Conservation (phyloP, 208 protist species). For the Crithidia sp. region DNA sequence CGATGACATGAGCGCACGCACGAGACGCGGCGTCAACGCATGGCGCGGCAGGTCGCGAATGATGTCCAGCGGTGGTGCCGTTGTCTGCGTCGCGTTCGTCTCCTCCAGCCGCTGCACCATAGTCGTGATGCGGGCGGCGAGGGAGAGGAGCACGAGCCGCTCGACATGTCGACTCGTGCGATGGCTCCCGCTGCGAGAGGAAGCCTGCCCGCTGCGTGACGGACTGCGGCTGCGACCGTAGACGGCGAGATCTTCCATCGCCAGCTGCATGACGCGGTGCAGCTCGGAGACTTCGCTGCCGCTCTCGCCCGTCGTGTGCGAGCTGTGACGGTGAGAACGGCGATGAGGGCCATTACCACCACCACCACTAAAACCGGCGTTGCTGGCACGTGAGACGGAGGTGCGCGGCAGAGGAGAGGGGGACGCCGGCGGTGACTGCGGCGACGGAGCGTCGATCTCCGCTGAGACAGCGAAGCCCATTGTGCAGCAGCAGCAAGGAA, state of each 20-base stretch:
- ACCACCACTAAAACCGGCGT: too few species aligned
- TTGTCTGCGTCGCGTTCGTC: background rate
- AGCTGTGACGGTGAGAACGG: background rate
- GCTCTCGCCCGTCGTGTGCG: background rate
- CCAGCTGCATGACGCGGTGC: background rate
- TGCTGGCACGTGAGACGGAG: too few species aligned
- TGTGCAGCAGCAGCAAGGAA: too few species aligned
- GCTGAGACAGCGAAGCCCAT: too few species aligned
- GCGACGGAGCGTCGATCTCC: too few species aligned
- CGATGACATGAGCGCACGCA: background rate
- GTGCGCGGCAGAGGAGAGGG: too few species aligned
- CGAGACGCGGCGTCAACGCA: background rate
- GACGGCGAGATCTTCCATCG: background rate
- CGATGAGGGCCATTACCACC: background rate
- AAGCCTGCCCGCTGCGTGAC: too few species aligned
- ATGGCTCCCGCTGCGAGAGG: background rate
- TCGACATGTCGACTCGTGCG: background rate
- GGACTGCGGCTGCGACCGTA: background rate
- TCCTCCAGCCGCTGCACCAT: conserved; percentile 2
- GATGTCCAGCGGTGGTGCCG: background rate
- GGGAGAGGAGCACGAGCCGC: background rate
- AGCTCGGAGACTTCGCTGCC: background rate
- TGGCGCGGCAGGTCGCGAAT: background rate
- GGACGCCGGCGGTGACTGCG: too few species aligned
- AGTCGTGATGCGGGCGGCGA: background rate